These are phyloP conservation scores for Auriculariales sp. DNA, from an alignment of 768 basidiomycete species.

Conservation along the genomic window DNA sequence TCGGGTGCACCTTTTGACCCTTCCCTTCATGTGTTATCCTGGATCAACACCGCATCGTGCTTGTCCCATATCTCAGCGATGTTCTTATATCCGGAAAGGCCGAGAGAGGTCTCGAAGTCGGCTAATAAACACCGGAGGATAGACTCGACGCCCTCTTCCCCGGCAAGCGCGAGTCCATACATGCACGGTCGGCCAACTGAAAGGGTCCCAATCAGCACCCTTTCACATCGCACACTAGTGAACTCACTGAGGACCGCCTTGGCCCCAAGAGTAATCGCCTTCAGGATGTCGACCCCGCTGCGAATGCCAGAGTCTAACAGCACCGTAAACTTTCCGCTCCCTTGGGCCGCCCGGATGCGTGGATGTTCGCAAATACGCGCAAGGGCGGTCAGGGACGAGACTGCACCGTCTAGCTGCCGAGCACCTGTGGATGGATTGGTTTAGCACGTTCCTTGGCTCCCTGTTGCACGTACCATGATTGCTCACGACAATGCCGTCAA, in stretches of 20 bases:
- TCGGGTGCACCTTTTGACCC: no score
- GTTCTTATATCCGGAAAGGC: slow-evolving; percentile 41
- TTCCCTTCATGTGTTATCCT: slow-evolving; percentile 22
- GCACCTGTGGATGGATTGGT: slow-evolving; percentile 12
- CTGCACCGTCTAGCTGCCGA: slow-evolving; percentile 48
- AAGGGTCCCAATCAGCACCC: no score
- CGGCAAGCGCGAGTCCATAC: slow-evolving; percentile 55
- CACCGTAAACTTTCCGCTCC: slow-evolving; percentile 34
- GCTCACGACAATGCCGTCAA: slow-evolving; percentile 65
- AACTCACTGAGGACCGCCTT: slow-evolving; percentile 66
- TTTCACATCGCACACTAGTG: no score
- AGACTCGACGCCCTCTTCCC: slow-evolving; percentile 62
- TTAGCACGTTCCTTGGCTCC: no score
- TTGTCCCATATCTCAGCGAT: slow-evolving; percentile 51
- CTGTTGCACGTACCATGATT: slow-evolving; percentile 54
- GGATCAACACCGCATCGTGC: slow-evolving; percentile 33
- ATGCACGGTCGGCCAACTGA: slow-evolving; percentile 54
- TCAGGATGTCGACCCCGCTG: slow-evolving; percentile 56
- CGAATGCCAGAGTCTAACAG: slow-evolving; percentile 64
- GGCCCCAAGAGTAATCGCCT: slow-evolving; percentile 59
- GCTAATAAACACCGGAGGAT: slow-evolving; percentile 53
- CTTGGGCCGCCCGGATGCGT: slow-evolving; percentile 32
- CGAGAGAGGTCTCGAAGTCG: slow-evolving; percentile 52
- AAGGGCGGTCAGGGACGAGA: slow-evolving; percentile 58
- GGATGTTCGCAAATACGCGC: slow-evolving; percentile 51